Conservation (phyloP, 2,329 filamentous ascomycete genomes). For the Ascochyta clinopodiicola region DNA sequence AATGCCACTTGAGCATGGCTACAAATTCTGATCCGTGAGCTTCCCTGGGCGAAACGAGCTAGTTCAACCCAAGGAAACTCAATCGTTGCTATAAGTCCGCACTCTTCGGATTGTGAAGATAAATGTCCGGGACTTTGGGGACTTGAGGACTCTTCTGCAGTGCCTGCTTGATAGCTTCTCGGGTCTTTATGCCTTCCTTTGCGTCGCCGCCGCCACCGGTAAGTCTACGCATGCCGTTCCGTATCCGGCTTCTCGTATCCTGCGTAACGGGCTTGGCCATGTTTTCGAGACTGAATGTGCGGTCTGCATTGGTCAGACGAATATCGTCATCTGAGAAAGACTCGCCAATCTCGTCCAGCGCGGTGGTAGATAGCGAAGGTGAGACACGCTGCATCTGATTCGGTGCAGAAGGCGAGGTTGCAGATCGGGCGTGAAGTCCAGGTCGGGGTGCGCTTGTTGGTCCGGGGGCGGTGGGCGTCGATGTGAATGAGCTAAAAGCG, state of each 20-base stretch:
- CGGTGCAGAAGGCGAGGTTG: conserved; percentile 76
- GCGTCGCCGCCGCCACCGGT: conserved; percentile 61
- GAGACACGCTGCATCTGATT: conserved; percentile 53
- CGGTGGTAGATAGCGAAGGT: conserved; percentile 65
- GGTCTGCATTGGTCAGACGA: conserved; percentile 42
- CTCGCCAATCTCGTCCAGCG: conserved; percentile 78
- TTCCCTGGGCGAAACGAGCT: neutral
- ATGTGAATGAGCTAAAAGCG: conserved; percentile 54
- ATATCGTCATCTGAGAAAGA: conserved; percentile 79
- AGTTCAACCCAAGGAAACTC: conserved; percentile 18
- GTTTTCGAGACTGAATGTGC: conserved; percentile 47
- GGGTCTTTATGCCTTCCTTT: conserved; percentile 48
- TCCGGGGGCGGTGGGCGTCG: conserved; percentile 28
- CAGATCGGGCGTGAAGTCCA: conserved; percentile 77
- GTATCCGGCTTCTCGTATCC: conserved; percentile 55
- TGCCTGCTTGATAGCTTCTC: conserved; percentile 45
- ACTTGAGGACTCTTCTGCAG: conserved; percentile 55
- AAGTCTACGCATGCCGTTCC: conserved; percentile 66
- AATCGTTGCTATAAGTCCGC: conserved; percentile 32
- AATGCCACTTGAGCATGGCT: no score
- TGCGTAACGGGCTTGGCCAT: conserved; percentile 67
- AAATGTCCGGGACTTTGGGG: conserved; percentile 57
- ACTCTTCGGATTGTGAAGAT: conserved; percentile 48
- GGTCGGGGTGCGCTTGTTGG: conserved; percentile 56
- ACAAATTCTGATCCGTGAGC: neutral